These are phyloP conservation scores for Auriculariales sp. DNA, from an alignment of 768 basidiomycete species.

Conservation along the genomic window DNA sequence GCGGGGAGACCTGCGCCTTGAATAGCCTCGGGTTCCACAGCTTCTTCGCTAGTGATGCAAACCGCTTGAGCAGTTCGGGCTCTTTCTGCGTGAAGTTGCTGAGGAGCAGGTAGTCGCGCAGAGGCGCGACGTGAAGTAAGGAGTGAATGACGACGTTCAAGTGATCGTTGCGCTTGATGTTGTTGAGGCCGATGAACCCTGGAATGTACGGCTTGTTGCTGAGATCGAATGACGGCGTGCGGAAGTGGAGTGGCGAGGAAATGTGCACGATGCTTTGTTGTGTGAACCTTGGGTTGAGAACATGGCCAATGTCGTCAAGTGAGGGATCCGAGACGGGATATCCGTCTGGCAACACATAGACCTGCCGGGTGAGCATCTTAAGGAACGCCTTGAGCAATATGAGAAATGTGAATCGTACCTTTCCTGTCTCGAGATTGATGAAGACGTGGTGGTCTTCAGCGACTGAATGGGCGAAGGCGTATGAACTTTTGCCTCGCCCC, in stretches of 20 bases:
- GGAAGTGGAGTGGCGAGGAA: conserved; percentile 41
- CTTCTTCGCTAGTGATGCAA: conserved; percentile 79
- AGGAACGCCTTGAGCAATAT: conserved; percentile 9
- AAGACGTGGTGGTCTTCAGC: conserved; percentile 98
- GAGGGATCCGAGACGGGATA: conserved; percentile 96
- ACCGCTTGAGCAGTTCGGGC: conserved; percentile 77
- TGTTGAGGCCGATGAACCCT: conserved; percentile 92
- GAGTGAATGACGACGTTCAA: conserved; percentile 95
- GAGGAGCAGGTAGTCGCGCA: conserved; percentile 78
- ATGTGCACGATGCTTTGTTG: conserved; percentile 32
- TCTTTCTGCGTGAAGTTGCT: conserved; percentile 57
- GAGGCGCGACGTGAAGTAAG: conserved; percentile 76
- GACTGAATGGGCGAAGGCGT: conserved; percentile 93
- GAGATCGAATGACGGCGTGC: conserved; percentile 77
- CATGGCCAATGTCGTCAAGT: conserved; percentile 84
- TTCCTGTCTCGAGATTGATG: conserved; percentile 86
- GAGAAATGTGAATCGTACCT: conserved; percentile 36
- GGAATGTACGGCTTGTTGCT: conserved; percentile 68
- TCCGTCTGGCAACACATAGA: conserved; percentile 93
- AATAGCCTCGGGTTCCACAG: conserved; percentile 93
- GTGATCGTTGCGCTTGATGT: conserved; percentile 94
- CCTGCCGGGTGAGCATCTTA: conserved; percentile 29
- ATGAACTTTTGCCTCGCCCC: conserved; percentile 84
- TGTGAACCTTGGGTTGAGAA: conserved; percentile 83
- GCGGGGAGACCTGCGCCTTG: conserved; percentile 97